A percentile compares a stretch with the other conserved stretches of the same genome.
Evolutionary conservation across 768 basidiomycete genomes (phyloP).

Genomic region (Suillus discolor): DNA sequence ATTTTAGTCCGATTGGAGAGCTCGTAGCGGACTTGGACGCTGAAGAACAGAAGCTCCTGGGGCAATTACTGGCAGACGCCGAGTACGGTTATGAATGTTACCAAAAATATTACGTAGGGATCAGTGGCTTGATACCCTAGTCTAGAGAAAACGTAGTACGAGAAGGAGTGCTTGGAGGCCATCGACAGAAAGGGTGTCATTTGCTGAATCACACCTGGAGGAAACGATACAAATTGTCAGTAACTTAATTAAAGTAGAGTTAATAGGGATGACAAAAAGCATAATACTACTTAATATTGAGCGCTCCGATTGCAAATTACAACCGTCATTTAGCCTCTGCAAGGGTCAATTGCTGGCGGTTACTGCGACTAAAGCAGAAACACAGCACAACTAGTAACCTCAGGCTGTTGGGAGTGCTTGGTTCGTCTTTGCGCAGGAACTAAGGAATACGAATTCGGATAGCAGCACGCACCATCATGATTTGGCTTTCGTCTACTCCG

Average conservation of each 20-base stretch:
- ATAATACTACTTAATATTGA: not conserved
- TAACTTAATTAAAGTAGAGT: not conserved
- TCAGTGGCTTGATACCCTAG: not conserved
- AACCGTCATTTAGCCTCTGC: conserved; percentile 13
- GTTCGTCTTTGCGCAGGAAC: conserved; percentile 11
- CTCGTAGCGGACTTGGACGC: not conserved
- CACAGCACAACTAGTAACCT: conserved; percentile 11
- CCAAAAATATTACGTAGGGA: not conserved
- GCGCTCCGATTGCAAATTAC: conserved; percentile 19
- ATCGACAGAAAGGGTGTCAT: not conserved
- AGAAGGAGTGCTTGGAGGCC: not conserved
- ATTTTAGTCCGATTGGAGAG: not conserved
- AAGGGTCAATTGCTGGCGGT: conserved; percentile 9
- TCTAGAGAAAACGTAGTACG: not conserved
- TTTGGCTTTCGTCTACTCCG: not conserved
- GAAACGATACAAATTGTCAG: not conserved
- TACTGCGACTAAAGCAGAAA: conserved; percentile 12
- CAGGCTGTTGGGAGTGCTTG: conserved; percentile 13
- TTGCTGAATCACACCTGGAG: not conserved
- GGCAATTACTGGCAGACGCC: not conserved
- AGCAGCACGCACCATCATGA: not conserved
- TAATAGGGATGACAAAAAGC: not conserved
- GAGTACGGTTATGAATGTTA: not conserved
- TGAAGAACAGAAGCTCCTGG: not conserved
- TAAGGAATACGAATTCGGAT: no score